Evolutionary conservation across 2,329 filamentous ascomycete genomes (phyloP).

Genomic region (Penicillium sp.): DNA sequence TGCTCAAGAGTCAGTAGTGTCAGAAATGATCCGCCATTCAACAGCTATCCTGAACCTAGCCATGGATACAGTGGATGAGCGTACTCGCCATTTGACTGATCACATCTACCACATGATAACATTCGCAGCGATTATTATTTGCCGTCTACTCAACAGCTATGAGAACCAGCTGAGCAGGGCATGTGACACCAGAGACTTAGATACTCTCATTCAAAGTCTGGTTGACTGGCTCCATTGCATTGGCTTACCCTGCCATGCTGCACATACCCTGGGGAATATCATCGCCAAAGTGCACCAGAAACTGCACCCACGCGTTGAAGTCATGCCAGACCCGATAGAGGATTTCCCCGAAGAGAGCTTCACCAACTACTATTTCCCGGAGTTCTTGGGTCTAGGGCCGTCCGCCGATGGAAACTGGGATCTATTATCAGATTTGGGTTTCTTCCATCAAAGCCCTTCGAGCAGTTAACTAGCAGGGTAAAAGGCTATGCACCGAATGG

Average conservation of each 20-base stretch:
- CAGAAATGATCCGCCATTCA: slow-evolving; percentile 45
- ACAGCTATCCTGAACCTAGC: slow-evolving; percentile 42
- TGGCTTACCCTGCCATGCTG: slow-evolving; percentile 44
- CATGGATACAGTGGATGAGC: slow-evolving; percentile 46
- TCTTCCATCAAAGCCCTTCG: slow-evolving; percentile 43
- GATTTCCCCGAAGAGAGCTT: slow-evolving; percentile 20
- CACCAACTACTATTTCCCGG: slow-evolving; percentile 30
- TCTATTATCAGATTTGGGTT: slow-evolving; percentile 29
- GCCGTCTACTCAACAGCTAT: slow-evolving; percentile 39
- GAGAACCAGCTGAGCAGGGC: slow-evolving; percentile 32
- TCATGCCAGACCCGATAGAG: slow-evolving; percentile 8
- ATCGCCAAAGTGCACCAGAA: slow-evolving; percentile 35
- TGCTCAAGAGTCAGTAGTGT: slow-evolving; percentile 36
- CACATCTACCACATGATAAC: slow-evolving; percentile 52
- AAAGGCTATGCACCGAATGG: neutral
- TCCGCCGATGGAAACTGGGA: slow-evolving; percentile 30
- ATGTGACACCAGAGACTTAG: slow-evolving; percentile 36
- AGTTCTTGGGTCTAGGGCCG: slow-evolving; percentile 32
- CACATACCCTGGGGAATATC: slow-evolving; percentile 42
- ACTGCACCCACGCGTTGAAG: slow-evolving; percentile 29
- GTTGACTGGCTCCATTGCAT: slow-evolving; percentile 44
- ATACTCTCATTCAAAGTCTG: slow-evolving; percentile 34
- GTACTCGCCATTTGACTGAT: slow-evolving; percentile 47
- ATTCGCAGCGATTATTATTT: slow-evolving; percentile 39
- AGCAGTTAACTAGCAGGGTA: neutral